Evolutionary conservation across 768 basidiomycete genomes (phyloP).

Genomic region (Kwoniella bestiolae): DNA sequence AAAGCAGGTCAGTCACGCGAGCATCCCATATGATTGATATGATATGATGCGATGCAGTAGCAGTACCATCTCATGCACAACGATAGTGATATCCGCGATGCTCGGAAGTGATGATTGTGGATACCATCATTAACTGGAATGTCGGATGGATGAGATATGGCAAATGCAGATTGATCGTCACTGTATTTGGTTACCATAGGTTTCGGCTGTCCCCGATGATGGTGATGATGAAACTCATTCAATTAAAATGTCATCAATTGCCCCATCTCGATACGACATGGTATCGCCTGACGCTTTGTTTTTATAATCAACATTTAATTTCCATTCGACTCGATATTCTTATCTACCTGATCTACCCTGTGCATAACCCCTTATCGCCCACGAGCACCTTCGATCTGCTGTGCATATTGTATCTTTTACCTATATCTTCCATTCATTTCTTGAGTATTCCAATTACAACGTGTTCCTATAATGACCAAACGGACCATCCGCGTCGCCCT

Average conservation of each 20-base stretch:
- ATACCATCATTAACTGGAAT: not conserved
- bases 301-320: not conserved
- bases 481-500: slow-evolving; percentile 47
- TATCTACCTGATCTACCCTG: not conserved
- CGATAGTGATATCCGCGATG: no score
- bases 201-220: not conserved
- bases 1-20: no score
- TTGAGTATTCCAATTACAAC: not conserved
- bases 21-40: no score
- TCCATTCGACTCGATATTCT: not conserved
- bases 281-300: not conserved
- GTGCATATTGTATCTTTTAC: not conserved
- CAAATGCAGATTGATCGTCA: not conserved
- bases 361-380: not conserved
- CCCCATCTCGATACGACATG: not conserved
- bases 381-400: not conserved
- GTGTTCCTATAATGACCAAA: slow-evolving; percentile 22
- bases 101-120: not conserved
- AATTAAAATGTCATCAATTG: not conserved
- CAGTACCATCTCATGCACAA: no score
- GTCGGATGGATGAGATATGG: no score
- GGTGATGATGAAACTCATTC: not conserved
- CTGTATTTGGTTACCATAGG: not conserved
- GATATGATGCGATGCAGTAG: no score
- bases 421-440: not conserved